phyloP scores from a whole-genome alignment of 2,329 filamentous ascomycete species.

The Colletotrichum sp. region DNA sequence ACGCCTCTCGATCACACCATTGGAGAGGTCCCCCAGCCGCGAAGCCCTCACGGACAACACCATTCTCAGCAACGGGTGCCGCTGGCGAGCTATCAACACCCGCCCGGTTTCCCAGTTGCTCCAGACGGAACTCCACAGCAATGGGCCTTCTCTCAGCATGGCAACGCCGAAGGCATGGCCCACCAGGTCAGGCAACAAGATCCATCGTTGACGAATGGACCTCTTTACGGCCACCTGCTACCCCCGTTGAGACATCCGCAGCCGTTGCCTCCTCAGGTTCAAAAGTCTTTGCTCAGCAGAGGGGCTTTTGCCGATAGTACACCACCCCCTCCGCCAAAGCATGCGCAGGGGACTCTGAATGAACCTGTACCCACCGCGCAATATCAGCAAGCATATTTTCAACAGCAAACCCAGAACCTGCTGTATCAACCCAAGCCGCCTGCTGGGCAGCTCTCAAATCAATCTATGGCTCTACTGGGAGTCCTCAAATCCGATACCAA shows the following conservation, averaged over 20 bases:
- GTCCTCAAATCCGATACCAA: constrained; percentile 39
- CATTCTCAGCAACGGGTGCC: constrained; percentile 12
- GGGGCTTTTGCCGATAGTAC: constrained; percentile 10
- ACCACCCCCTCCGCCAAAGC: constrained; percentile 20
- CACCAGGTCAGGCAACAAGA: not conserved
- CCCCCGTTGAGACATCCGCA: constrained; percentile 44
- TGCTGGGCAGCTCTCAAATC: constrained; percentile 30
- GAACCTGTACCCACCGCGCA: not conserved
- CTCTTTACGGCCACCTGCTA: not conserved
- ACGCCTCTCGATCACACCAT: constrained; percentile 62
- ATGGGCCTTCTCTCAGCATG: constrained; percentile 3
- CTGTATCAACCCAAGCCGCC: constrained; percentile 20
- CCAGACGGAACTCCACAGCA: constrained; percentile 10
- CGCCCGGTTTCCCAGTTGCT: constrained; percentile 32
- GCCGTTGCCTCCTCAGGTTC: constrained; percentile 60
- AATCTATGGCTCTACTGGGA: constrained; percentile 41
- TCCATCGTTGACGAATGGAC: not conserved
- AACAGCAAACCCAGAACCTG: constrained; percentile 19
- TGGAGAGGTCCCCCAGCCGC: constrained; percentile 55
- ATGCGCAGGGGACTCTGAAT: constrained; percentile 1
- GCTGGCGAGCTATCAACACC: constrained; percentile 27
- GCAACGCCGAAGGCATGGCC: not conserved
- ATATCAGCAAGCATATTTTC: not conserved
- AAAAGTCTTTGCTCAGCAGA: constrained; percentile 32
- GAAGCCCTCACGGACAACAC: constrained; percentile 60